A percentile compares a stretch with the other conserved stretches of the same genome.
Conservation (phyloP, 345 rosid genomes). For the Cardamine occulta region DNA sequence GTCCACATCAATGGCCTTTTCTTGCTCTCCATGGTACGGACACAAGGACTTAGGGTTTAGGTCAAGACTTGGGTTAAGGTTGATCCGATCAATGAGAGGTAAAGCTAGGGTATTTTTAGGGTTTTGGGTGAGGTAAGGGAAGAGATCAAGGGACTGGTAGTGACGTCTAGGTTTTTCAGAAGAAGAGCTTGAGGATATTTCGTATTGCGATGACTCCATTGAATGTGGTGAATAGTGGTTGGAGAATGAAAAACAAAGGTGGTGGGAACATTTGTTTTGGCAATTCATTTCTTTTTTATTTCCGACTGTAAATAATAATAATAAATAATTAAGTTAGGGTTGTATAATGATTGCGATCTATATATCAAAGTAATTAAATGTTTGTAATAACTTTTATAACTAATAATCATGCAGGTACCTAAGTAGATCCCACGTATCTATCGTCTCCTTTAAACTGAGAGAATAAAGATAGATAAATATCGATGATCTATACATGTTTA, state of each 20-base stretch:
- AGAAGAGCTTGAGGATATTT: constrained; percentile 45
- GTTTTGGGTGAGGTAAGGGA: constrained; percentile 44
- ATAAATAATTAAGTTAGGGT: constrained; percentile 27
- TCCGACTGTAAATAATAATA: constrained; percentile 10
- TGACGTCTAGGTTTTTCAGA: constrained; percentile 37
- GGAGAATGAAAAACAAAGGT: constrained; percentile 23
- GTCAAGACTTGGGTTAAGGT: constrained; percentile 21
- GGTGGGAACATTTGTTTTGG: constrained; percentile 32
- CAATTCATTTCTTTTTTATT: background rate
- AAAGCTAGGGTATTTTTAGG: constrained; percentile 23
- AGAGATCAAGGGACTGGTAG: constrained; percentile 55
- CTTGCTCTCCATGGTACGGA: constrained; percentile 36
- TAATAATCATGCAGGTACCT: constrained; percentile 41
- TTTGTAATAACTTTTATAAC: constrained; percentile 32
- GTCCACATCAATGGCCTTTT: constrained; percentile 37
- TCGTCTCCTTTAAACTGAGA: constrained; percentile 34
- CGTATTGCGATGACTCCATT: constrained; percentile 38
- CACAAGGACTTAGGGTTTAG: constrained; percentile 26
- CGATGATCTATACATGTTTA: constrained; percentile 11
- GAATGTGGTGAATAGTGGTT: constrained; percentile 37
- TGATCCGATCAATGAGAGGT: constrained; percentile 38
- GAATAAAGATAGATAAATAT: constrained; percentile 15
- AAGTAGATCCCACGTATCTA: constrained; percentile 34
- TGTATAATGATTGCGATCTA: constrained; percentile 39
- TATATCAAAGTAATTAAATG: constrained; percentile 24